phyloP scores from a whole-genome alignment of 352 stramenopile species.

The Phytopythium ostracodes region DNA sequence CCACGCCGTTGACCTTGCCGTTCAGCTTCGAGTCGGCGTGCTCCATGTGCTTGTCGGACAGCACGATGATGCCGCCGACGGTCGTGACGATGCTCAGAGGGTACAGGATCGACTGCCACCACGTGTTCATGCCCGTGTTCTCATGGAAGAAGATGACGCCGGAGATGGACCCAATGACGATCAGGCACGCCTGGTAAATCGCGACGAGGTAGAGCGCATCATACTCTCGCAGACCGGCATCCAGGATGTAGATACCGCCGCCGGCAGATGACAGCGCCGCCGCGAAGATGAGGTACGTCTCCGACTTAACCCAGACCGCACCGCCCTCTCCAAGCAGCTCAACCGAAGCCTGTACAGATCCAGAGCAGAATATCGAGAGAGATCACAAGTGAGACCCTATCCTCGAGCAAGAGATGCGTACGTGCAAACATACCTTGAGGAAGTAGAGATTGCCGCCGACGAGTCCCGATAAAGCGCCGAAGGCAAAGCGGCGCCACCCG shows the following conservation, averaged over 20 bases:
- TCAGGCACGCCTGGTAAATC: conserved; percentile 84
- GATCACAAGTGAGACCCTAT: conserved; percentile 3
- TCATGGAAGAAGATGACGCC: conserved; percentile 88
- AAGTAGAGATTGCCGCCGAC: conserved; percentile 87
- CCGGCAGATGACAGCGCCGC: conserved; percentile 60
- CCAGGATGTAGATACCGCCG: conserved; percentile 76
- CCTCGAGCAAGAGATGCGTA: background rate
- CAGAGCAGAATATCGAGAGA: conserved; percentile 1
- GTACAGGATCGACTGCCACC: conserved; percentile 78
- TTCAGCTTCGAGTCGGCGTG: conserved; percentile 34
- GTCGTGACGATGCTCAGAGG: conserved; percentile 76
- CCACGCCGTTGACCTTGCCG: conserved; percentile 25
- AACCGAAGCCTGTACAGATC: conserved; percentile 53
- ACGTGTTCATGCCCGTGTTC: conserved; percentile 75
- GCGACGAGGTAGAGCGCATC: conserved; percentile 84
- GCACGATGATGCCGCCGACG: conserved; percentile 69
- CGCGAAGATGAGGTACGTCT: conserved; percentile 76
- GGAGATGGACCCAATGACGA: conserved; percentile 80
- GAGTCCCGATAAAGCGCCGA: conserved; percentile 70
- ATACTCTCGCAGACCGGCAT: conserved; percentile 76
- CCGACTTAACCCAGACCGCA: conserved; percentile 48
- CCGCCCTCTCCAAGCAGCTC: conserved; percentile 76
- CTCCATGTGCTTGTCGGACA: conserved; percentile 79
- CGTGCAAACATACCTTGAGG: conserved; percentile 51
- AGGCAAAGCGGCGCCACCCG: conserved; percentile 75